Percentiles rank a stretch among this genome's conserved stretches.
phyloP scores from a whole-genome alignment of 805 yeast species.

The Maudiozyma serrabonitensis region DNA sequence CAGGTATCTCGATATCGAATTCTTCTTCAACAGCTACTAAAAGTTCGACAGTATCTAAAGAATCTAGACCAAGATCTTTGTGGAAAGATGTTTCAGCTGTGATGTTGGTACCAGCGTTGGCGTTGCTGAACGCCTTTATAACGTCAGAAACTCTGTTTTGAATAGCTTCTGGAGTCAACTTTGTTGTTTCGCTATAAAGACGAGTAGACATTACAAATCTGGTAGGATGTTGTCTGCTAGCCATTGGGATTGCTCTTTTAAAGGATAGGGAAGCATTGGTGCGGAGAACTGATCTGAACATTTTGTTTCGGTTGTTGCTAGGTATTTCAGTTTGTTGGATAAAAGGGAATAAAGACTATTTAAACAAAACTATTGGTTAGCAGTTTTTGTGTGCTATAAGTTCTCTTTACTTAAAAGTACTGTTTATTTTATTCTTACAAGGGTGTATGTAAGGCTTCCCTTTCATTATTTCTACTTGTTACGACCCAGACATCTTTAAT shows the following conservation, averaged over 20 bases:
- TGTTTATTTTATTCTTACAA: no score
- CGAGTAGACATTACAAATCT: constrained; percentile 15
- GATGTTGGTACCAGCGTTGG: constrained; percentile 36
- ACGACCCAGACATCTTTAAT: not conserved
- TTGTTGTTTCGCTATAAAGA: constrained; percentile 44
- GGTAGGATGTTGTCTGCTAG: not conserved
- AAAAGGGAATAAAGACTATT: no score
- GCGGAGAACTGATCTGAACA: constrained; percentile 4
- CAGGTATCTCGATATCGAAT: constrained; percentile 76
- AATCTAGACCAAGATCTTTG: constrained; percentile 58
- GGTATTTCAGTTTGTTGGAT: no score
- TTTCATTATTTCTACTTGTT: no score
- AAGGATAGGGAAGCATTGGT: not conserved
- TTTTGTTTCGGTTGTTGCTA: not conserved
- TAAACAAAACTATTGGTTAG: no score
- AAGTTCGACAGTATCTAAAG: constrained; percentile 90
- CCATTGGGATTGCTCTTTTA: not conserved
- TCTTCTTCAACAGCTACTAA: constrained; percentile 94
- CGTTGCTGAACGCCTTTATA: constrained; percentile 54
- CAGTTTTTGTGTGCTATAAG: no score
- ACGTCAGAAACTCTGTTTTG: constrained; percentile 76
- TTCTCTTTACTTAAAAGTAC: no score
- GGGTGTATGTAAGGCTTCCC: no score
- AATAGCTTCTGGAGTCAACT: constrained; percentile 65
- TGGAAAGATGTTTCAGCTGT: constrained; percentile 37